Conservation (phyloP, 768 basidiomycete genomes). For the Russula sp. region DNA sequence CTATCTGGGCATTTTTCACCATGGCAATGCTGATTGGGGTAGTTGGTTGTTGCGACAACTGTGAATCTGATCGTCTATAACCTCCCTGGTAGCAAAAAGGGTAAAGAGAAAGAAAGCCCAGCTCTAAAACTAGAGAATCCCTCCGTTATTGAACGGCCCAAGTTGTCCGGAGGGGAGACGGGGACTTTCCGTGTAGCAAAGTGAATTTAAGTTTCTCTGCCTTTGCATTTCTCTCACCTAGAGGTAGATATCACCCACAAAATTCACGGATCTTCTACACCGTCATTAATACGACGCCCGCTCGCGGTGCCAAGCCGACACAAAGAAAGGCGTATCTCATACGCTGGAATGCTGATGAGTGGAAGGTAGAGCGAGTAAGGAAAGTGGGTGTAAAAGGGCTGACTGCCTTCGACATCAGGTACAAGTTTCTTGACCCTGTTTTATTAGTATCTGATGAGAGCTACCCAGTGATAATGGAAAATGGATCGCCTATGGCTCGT, state of each 20-base stretch:
- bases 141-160: slow-evolving; percentile 14
- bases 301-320: slow-evolving; percentile 46
- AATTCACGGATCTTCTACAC: slow-evolving; percentile 54
- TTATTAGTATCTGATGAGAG: not conserved
- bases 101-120: slow-evolving; percentile 35
- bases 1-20: not conserved
- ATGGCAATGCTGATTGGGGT: not conserved
- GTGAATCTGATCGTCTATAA: slow-evolving; percentile 58
- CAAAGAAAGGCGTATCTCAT: slow-evolving; percentile 56
- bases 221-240: not conserved
- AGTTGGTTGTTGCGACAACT: slow-evolving; percentile 66
- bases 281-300: slow-evolving; percentile 58
- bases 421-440: slow-evolving; percentile 18
- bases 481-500: slow-evolving; percentile 77
- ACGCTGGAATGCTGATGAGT: slow-evolving; percentile 67
- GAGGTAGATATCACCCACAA: slow-evolving; percentile 49
- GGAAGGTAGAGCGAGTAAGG: slow-evolving; percentile 57
- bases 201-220: not conserved
- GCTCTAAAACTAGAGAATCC: slow-evolving; percentile 15
- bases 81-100: slow-evolving; percentile 35
- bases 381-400: slow-evolving; percentile 74
- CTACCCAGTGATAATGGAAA: slow-evolving; percentile 64
- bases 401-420: slow-evolving; percentile 90
- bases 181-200: slow-evolving; percentile 7
- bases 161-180: slow-evolving; percentile 11